These are phyloP conservation scores for Metarhizium album DNA, from an alignment of 2,329 filamentous ascomycete genomes.

Conservation along the genomic window DNA sequence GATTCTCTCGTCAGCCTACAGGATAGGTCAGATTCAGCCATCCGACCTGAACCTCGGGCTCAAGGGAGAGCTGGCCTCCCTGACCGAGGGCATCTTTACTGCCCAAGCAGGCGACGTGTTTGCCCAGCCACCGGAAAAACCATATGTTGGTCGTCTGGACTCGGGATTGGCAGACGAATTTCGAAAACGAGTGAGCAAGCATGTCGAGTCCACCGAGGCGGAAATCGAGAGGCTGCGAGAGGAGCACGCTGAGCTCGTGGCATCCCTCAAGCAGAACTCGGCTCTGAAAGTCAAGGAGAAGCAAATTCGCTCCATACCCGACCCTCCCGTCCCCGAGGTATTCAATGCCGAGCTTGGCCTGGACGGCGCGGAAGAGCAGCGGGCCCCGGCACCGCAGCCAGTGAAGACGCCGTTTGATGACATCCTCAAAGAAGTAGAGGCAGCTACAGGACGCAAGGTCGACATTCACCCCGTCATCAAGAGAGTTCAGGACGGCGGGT, in stretches of 20 bases:
- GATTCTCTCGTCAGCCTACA: slow-evolving; percentile 81
- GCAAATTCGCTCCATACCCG: slow-evolving; percentile 56
- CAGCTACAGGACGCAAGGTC: slow-evolving; percentile 55
- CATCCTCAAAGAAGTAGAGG: slow-evolving; percentile 65
- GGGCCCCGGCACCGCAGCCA: slow-evolving; percentile 23
- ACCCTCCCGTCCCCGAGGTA: slow-evolving; percentile 47
- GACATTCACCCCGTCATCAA: slow-evolving; percentile 52
- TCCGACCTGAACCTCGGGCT: slow-evolving; percentile 79
- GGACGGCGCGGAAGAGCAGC: slow-evolving; percentile 39
- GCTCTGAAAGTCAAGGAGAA: slow-evolving; percentile 64
- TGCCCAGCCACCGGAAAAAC: slow-evolving; percentile 39
- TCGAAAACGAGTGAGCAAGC: slow-evolving; percentile 62
- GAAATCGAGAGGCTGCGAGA: slow-evolving; percentile 81
- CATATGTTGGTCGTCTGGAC: slow-evolving; percentile 54
- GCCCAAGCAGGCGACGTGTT: slow-evolving; percentile 40
- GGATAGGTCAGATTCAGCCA: slow-evolving; percentile 73
- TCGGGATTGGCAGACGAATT: slow-evolving; percentile 75
- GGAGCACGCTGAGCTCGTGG: slow-evolving; percentile 65
- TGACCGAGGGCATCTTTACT: slow-evolving; percentile 82
- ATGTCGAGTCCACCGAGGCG: slow-evolving; percentile 60
- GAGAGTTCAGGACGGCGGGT: slow-evolving; percentile 69
- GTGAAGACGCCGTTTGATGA: slow-evolving; percentile 51
- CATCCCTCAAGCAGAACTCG: slow-evolving; percentile 61
- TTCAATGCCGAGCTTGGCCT: slow-evolving; percentile 52
- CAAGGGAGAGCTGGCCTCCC: slow-evolving; percentile 66